These are phyloP conservation scores for Neofusicoccum sp. DNA, from an alignment of 2,329 filamentous ascomycete genomes.

Conservation along the genomic window DNA sequence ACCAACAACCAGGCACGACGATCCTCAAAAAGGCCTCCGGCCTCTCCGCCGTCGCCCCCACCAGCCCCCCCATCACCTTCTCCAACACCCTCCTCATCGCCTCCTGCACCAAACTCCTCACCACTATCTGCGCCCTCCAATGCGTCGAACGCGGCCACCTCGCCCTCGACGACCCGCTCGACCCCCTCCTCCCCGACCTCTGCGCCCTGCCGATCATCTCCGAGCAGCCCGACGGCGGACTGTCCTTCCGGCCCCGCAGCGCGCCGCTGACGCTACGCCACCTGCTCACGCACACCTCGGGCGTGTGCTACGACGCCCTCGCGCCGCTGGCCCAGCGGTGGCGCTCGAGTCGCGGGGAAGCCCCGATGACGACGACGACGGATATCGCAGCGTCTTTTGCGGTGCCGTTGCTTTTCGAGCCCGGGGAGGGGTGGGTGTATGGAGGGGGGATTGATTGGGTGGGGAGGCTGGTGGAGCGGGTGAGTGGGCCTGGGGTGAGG, in stretches of 20 bases:
- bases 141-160: slow-evolving; percentile 38
- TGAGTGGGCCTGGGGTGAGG: slow-evolving; percentile 24
- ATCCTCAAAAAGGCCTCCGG: neutral
- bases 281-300: slow-evolving; percentile 32
- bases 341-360: slow-evolving; percentile 25
- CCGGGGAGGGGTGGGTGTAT: slow-evolving; percentile 29
- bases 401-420: slow-evolving; percentile 30
- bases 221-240: slow-evolving; percentile 22
- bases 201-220: slow-evolving; percentile 29
- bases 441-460: slow-evolving; percentile 29
- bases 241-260: slow-evolving; percentile 21
- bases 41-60: slow-evolving; percentile 23
- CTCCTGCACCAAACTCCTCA: slow-evolving; percentile 44
- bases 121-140: slow-evolving; percentile 36
- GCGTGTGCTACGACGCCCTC: slow-evolving; percentile 28
- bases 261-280: slow-evolving; percentile 4
- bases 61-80: slow-evolving; percentile 35
- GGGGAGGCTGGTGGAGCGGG: slow-evolving; percentile 30
- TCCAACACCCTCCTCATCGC: slow-evolving; percentile 28
- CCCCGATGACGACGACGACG: neutral
- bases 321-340: slow-evolving; percentile 21
- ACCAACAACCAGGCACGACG: neutral
- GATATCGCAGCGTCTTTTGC: slow-evolving; percentile 21
- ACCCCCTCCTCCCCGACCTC: slow-evolving; percentile 36
- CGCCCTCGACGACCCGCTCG: slow-evolving; percentile 35